These are phyloP conservation scores for Leccinum angustisporum DNA, from an alignment of 1,284 basidiomycete genomes.

Conservation along the genomic window DNA sequence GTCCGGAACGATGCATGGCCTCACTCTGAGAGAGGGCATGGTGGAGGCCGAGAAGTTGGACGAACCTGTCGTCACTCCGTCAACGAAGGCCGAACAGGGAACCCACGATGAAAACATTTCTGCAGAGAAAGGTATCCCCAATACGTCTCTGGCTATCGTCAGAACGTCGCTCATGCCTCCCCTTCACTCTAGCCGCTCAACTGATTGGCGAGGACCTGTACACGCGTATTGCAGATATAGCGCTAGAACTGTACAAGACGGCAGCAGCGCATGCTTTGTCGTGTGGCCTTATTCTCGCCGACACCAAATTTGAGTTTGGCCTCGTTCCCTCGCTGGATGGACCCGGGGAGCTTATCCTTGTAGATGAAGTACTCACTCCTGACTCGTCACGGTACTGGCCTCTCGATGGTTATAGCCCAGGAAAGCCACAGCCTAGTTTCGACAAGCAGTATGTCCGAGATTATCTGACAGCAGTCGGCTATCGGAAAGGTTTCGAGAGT, in stretches of 20 bases:
- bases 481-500: conserved; percentile 76
- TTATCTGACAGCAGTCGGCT: conserved; percentile 76
- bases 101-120: conserved; percentile 98
- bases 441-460: conserved; percentile 98
- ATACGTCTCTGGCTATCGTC: conserved; percentile 7
- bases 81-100: conserved; percentile 95
- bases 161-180: not conserved
- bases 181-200: conserved; percentile 50
- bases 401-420: conserved; percentile 69
- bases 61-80: conserved; percentile 91
- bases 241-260: conserved; percentile 71
- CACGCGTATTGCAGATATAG: conserved; percentile 54
- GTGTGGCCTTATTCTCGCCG: conserved; percentile 92
- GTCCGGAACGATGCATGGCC: conserved; percentile 87
- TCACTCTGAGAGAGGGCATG: conserved; percentile 72
- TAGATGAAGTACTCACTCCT: conserved; percentile 96
- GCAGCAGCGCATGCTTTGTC: conserved; percentile 79
- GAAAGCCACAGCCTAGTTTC: conserved; percentile 84
- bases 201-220: conserved; percentile 74
- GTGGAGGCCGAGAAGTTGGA: conserved; percentile 86
- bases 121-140: conserved; percentile 70
- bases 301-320: conserved; percentile 92
- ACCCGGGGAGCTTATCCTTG: conserved; percentile 69
- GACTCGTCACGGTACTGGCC: conserved; percentile 99
- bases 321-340: conserved; percentile 45